A percentile compares a stretch with the other conserved stretches of the same genome.
Evolutionary conservation across 495 filamentous ascomycete genomes (phyloP).

Genomic region (Trichoderma gamsii): DNA sequence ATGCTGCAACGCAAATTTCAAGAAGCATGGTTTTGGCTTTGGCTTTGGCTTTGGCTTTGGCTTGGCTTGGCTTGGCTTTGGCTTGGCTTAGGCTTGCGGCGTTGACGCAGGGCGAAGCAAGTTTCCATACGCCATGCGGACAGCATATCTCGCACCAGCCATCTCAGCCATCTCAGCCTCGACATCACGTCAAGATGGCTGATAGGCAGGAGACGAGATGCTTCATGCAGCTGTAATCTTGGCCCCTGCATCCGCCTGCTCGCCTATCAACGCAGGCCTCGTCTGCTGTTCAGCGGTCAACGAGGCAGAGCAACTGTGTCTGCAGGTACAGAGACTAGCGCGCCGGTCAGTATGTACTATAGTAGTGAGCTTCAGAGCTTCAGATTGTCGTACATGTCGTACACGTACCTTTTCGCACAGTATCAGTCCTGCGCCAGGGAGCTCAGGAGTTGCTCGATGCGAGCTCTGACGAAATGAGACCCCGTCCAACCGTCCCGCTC

Average conservation of each 20-base stretch:
- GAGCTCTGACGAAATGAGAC: neutral
- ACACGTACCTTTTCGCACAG: neutral
- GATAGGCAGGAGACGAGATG: neutral
- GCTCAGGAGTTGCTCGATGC: neutral
- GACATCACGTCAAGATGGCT: neutral
- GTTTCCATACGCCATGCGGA: too few species aligned
- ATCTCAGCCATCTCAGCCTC: too few species aligned
- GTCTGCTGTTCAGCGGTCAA: conserved; percentile 1
- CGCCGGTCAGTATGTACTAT: neutral
- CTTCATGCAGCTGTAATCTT: neutral
- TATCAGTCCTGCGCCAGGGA: neutral
- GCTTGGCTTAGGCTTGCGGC: too few species aligned
- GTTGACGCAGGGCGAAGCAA: too few species aligned
- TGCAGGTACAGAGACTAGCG: neutral
- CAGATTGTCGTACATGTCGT: neutral
- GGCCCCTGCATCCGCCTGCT: conserved; percentile 1
- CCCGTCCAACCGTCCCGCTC: neutral
- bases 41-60: too few species aligned
- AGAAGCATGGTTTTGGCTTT: too few species aligned
- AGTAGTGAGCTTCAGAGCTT: too few species aligned
- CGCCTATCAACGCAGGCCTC: neutral
- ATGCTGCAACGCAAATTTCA: too few species aligned
- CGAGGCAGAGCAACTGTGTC: neutral
- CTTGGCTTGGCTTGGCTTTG: too few species aligned
- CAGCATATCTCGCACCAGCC: too few species aligned